phyloP scores from a whole-genome alignment of 805 yeast species.

The Cyberlindnera japonica region DNA sequence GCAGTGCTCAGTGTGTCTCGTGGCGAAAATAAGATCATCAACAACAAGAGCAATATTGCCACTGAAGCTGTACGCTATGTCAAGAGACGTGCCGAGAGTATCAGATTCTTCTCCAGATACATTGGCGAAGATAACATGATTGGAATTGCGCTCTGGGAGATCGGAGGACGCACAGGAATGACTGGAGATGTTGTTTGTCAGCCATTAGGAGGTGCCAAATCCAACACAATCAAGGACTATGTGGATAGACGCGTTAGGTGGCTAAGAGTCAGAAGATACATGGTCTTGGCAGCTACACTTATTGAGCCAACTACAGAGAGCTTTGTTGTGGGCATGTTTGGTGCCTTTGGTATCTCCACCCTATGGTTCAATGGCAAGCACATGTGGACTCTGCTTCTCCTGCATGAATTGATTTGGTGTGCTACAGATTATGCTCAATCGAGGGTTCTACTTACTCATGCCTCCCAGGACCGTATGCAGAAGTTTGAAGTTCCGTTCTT shows the following conservation, averaged over 20 bases:
- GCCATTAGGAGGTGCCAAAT: constrained; percentile 49
- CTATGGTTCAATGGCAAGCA: constrained; percentile 37
- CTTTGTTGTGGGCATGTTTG: constrained; percentile 61
- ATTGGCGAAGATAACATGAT: constrained; percentile 95
- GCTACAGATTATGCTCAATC: constrained; percentile 59
- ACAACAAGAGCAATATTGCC: constrained; percentile 35
- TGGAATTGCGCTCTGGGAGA: constrained; percentile 77
- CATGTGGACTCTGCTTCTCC: constrained; percentile 35
- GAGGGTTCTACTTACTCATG: constrained; percentile 36
- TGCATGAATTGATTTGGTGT: constrained; percentile 64
- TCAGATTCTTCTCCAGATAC: constrained; percentile 69
- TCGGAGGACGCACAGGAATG: constrained; percentile 69
- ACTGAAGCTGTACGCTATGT: constrained; percentile 31
- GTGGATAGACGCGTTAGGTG: constrained; percentile 71
- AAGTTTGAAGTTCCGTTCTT: constrained; percentile 27
- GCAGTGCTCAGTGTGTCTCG: constrained; percentile 46
- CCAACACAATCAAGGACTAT: constrained; percentile 47
- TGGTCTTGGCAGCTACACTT: constrained; percentile 82
- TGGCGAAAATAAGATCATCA: constrained; percentile 26
- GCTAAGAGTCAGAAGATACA: constrained; percentile 81
- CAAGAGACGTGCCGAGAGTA: constrained; percentile 40
- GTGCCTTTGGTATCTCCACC: constrained; percentile 54
- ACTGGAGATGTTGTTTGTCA: constrained; percentile 78
- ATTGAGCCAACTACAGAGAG: constrained; percentile 87
- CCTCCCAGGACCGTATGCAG: constrained; percentile 20